phyloP scores from a whole-genome alignment of 768 basidiomycete genomes.

The Pisolithus microcarpus region DNA sequence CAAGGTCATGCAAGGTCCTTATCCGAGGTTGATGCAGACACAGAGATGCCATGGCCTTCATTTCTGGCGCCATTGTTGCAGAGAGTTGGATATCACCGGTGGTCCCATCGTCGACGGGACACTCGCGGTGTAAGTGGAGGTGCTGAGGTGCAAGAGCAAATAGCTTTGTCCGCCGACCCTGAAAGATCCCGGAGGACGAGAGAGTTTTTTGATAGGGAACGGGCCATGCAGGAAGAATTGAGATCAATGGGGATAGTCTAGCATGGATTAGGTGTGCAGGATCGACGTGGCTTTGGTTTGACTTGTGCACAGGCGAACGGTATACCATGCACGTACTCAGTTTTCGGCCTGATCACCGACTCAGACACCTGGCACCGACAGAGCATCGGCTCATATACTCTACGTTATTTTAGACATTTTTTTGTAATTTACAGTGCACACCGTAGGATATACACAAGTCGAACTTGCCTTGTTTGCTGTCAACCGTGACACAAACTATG shows the following conservation, averaged over 20 bases:
- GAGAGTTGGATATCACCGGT: slow-evolving; percentile 11
- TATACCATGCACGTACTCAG: no score
- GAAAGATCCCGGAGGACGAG: background rate
- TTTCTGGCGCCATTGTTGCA: slow-evolving; percentile 20
- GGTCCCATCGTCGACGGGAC: slow-evolving; percentile 12
- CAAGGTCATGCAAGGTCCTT: background rate
- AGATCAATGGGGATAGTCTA: slow-evolving; percentile 60
- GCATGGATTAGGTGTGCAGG: background rate
- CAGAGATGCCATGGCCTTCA: slow-evolving; percentile 15
- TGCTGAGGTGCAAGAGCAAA: slow-evolving; percentile 16
- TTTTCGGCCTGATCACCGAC: no score
- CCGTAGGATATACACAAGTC: background rate
- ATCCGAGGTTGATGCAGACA: slow-evolving; percentile 15
- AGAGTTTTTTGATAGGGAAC: slow-evolving; percentile 36
- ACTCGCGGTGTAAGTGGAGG: slow-evolving; percentile 24
- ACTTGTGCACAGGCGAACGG: no score
- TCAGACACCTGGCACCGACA: no score
- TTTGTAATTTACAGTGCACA: background rate
- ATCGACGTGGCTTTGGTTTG: background rate
- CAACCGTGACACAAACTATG: slow-evolving; percentile 1
- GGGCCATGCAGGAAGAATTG: slow-evolving; percentile 50
- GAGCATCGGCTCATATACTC: no score
- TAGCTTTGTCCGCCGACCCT: slow-evolving; percentile 16
- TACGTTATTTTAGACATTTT: no score
- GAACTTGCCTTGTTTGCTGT: background rate